Conservation (phyloP, 2,329 filamentous ascomycete species). For the Nemania diffusa region DNA sequence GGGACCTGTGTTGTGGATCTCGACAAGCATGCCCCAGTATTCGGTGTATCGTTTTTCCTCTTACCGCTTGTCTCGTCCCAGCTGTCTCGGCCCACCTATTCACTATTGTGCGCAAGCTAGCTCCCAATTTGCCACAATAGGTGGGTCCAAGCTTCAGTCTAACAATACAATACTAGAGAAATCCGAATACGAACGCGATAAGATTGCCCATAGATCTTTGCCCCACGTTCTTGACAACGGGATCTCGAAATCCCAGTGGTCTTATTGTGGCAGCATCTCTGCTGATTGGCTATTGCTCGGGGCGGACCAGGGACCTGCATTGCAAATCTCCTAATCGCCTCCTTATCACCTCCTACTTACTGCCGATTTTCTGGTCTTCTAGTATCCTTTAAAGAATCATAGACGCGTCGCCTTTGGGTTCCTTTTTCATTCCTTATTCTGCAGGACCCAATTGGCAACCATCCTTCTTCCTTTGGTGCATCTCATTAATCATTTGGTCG, state of each 20-base stretch:
- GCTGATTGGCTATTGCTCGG: slow-evolving; percentile 41
- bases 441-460: slow-evolving; percentile 8
- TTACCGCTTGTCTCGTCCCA: not conserved
- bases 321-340: slow-evolving; percentile 38
- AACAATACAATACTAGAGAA: not conserved
- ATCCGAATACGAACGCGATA: slow-evolving; percentile 39
- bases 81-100: not conserved
- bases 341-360: slow-evolving; percentile 41
- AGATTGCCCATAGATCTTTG: slow-evolving; percentile 22
- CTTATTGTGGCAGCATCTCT: slow-evolving; percentile 46
- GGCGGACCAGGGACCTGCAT: slow-evolving; percentile 35
- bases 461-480: slow-evolving; percentile 14
- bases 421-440: slow-evolving; percentile 7
- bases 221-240: slow-evolving; percentile 35
- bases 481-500: slow-evolving; percentile 10
- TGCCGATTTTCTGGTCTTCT: slow-evolving; percentile 9
- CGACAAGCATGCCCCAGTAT: not conserved
- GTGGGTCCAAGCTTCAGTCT: not conserved
- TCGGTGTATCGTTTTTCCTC: slow-evolving; percentile 23
- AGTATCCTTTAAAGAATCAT: slow-evolving; percentile 21
- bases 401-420: slow-evolving; percentile 15
- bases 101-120: not conserved
- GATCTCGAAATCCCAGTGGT: slow-evolving; percentile 45
- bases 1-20: not conserved
- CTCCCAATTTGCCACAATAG: slow-evolving; percentile 12